Base-by-base conservation (phyloP, 768 basidiomycete genomes). In the Lactarius psammicola region DNA sequence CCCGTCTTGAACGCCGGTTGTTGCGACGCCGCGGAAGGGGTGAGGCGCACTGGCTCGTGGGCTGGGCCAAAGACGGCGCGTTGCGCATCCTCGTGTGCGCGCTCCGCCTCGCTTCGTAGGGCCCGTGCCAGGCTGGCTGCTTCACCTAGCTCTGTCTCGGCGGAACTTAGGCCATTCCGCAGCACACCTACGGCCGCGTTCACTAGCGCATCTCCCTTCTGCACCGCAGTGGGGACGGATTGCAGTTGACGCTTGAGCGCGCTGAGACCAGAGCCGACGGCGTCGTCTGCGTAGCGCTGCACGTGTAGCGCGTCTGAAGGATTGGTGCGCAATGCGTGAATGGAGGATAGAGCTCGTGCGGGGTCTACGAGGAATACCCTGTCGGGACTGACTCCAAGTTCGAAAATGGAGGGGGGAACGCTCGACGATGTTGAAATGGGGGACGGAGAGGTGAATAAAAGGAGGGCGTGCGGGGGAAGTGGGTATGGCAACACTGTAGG, bases 271-370 rank as follows among this genome's bases (percentile, higher is more conserved):
- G 90, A 92, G 8, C 78, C 82, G 28, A 83, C 72, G 64, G 83
- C 85, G 10, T 85, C 81, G 66, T 85, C 81, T 71, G 90, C 88
- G 74, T 85, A 92, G 64, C 77, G 79, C 66, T 90, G 86, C 17
- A 92, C 80, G 36, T 83, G 80, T 3, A 78, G 69, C 17, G 83
- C 67, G 1, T 84, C 84, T 4, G 74, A 75, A 0, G 82, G 78
- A 51, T 83, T 75, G 10, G 78, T 69, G 66, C 78, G 80, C 38
- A 92, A 75, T 30, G 77, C 69, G 36, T 75, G 75, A 7, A 88
- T 77, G 3, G 87, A 89, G 1, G 74, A 73, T 13, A 86, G 64
- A 0, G 89, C 89, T 42, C 85, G 85, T 53, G 74, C 69, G 4
- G 88, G 87, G 70, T 92, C 87, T 18, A 83, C 77, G 65, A 82